Conservation (phyloP, 768 basidiomycete species). For the Fistulinella prunicolor region DNA sequence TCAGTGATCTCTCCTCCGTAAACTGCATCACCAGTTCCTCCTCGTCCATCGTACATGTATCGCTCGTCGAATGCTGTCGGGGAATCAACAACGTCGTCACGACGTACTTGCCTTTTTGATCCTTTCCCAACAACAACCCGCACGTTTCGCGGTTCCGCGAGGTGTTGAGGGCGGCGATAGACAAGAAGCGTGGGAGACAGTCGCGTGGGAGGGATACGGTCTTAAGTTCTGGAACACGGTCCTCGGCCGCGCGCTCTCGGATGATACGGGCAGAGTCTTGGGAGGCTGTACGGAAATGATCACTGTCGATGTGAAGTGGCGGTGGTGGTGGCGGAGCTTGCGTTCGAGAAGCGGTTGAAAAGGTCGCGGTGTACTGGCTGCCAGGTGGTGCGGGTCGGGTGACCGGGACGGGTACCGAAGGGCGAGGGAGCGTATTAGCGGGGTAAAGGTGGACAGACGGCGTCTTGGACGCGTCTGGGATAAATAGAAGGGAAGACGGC, state of each 20-base stretch:
- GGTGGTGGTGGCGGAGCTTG: slow-evolving; percentile 26
- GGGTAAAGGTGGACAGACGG: slow-evolving; percentile 30
- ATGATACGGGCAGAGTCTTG: slow-evolving; percentile 35
- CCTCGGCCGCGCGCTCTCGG: slow-evolving; percentile 29
- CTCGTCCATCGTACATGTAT: slow-evolving; percentile 91
- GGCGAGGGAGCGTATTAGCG: slow-evolving; percentile 33
- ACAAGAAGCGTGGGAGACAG: slow-evolving; percentile 71
- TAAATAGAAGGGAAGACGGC: slow-evolving; percentile 46
- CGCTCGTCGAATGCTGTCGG: slow-evolving; percentile 83
- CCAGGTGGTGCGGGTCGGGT: slow-evolving; percentile 4
- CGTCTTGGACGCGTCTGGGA: slow-evolving; percentile 30
- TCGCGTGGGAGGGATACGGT: slow-evolving; percentile 67
- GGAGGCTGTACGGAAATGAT: slow-evolving; percentile 33
- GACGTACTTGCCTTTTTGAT: slow-evolving; percentile 53
- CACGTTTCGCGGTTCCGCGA: slow-evolving; percentile 80
- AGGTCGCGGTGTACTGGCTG: slow-evolving; percentile 21
- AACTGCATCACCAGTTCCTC: slow-evolving; percentile 86
- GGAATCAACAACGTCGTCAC: slow-evolving; percentile 87
- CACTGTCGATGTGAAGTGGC: slow-evolving; percentile 22
- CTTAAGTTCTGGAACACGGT: slow-evolving; percentile 48
- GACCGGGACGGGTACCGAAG: slow-evolving; percentile 27
- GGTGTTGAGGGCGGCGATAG: slow-evolving; percentile 78
- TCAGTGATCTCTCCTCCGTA: slow-evolving; percentile 74
- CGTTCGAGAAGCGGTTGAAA: slow-evolving; percentile 27
- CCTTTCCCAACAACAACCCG: slow-evolving; percentile 76